Percentiles rank a stretch among this genome's conserved stretches.
These are phyloP conservation scores for Trypanosomatidae sp. DNA, from an alignment of 208 protist genomes.

Conservation along the genomic window DNA sequence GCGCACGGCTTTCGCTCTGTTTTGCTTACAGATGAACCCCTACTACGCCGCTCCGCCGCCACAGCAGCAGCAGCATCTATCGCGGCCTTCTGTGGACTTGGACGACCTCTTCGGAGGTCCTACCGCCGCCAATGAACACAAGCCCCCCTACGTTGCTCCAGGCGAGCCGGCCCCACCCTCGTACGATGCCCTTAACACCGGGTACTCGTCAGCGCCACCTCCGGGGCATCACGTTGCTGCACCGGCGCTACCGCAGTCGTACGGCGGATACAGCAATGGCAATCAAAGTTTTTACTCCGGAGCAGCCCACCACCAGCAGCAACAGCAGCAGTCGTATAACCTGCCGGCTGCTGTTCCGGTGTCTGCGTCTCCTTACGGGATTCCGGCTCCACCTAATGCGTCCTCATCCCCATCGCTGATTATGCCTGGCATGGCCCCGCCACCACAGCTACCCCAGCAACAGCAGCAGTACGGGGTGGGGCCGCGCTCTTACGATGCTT, in stretches of 20 bases:
- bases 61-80: slow-evolving; percentile 6
- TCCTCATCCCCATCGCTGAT: slow-evolving; percentile 1
- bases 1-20: slow-evolving; percentile 2
- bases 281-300: not conserved
- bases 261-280: not conserved
- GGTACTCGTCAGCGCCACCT: slow-evolving; percentile 21
- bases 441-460: slow-evolving; percentile 9
- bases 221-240: not conserved
- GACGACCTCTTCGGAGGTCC: slow-evolving; percentile 76
- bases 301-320: slow-evolving; percentile 3
- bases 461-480: not conserved
- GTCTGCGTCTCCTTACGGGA: not conserved
- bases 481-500: not conserved
- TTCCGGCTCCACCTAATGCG: not conserved
- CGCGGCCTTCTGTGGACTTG: slow-evolving; percentile 36
- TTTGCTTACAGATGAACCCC: slow-evolving; percentile 22
- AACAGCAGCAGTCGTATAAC: slow-evolving; percentile 6
- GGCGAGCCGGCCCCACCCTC: slow-evolving; percentile 22
- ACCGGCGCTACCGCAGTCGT: slow-evolving; percentile 6
- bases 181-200: slow-evolving; percentile 12
- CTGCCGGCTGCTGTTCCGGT: not conserved
- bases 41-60: slow-evolving; percentile 17
- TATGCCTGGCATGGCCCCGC: not conserved
- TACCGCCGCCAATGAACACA: slow-evolving; percentile 11
- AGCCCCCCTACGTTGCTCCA: not conserved